Conservation (phyloP, 805 yeast genomes). For the Saccharomycopsis babjevae region DNA sequence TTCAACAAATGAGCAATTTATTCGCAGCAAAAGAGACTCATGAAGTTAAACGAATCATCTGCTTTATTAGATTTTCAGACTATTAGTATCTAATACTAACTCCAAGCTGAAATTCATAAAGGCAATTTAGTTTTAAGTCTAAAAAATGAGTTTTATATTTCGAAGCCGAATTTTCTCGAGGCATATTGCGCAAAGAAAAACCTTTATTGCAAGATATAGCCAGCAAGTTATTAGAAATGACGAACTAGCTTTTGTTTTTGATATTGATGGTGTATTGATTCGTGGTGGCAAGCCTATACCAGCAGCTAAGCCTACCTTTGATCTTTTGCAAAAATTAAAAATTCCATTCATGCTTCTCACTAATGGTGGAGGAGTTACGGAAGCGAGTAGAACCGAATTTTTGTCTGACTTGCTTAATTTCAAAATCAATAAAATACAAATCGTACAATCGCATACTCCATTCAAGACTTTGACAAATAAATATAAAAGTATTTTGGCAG, state of each 20-base stretch:
- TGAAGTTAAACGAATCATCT: too few species aligned
- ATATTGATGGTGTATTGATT: constrained; percentile 78
- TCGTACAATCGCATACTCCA: constrained; percentile 86
- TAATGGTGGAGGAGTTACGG: constrained; percentile 82
- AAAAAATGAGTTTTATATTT: not conserved
- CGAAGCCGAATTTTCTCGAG: not conserved
- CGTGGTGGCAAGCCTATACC: constrained; percentile 63
- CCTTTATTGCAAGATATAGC: not conserved
- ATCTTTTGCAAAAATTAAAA: constrained; percentile 38
- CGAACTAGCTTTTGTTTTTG: constrained; percentile 10
- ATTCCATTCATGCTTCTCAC: constrained; percentile 80
- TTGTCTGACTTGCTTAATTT: constrained; percentile 21
- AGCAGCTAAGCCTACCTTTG: constrained; percentile 51
- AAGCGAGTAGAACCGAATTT: constrained; percentile 40
- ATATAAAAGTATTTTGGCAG: constrained; percentile 58
- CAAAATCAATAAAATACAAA: constrained; percentile 45
- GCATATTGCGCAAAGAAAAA: not conserved
- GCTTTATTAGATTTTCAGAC: too few species aligned
- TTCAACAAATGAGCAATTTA: too few species aligned
- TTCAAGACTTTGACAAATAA: constrained; percentile 44
- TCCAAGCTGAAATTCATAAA: not conserved
- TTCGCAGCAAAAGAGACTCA: too few species aligned
- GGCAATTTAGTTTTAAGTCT: not conserved
- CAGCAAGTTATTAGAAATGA: not conserved
- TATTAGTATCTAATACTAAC: too few species aligned